Evolutionary conservation across 2,329 filamentous ascomycete genomes (phyloP).

Genomic region (Bipolaris cookei): DNA sequence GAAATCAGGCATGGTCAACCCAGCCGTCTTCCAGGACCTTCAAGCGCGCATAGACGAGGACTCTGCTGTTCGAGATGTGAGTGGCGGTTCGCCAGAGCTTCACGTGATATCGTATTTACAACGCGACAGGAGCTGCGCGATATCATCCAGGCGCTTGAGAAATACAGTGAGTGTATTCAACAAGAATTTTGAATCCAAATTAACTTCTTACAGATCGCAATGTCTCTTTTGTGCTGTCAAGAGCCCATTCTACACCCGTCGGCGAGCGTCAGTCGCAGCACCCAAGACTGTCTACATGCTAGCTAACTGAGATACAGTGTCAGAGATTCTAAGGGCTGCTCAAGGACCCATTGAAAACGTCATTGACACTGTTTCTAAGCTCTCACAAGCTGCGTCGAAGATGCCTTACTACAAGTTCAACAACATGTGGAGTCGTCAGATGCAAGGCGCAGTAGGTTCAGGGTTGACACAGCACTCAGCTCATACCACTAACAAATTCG

Average conservation of each 20-base stretch:
- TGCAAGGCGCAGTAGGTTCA: constrained; percentile 75
- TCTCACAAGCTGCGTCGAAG: constrained; percentile 76
- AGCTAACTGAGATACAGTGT: constrained; percentile 59
- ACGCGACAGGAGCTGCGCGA: constrained; percentile 70
- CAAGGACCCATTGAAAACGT: constrained; percentile 74
- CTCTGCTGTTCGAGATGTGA: constrained; percentile 74
- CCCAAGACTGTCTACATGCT: not conserved
- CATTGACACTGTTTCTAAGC: constrained; percentile 70
- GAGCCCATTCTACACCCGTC: constrained; percentile 85
- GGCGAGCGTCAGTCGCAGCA: constrained; percentile 59
- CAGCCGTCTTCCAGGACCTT: constrained; percentile 83
- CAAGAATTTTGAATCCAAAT: not conserved
- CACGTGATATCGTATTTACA: constrained; percentile 41
- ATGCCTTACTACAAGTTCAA: constrained; percentile 99
- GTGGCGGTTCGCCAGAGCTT: constrained; percentile 18
- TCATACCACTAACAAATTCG: constrained; percentile 8
- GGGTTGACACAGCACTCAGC: not conserved
- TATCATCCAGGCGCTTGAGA: constrained; percentile 81
- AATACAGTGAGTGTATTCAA: constrained; percentile 61
- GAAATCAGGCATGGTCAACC: constrained; percentile 69
- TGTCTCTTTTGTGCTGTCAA: constrained; percentile 81
- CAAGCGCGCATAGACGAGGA: constrained; percentile 92
- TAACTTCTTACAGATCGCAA: constrained; percentile 64
- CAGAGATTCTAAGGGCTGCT: constrained; percentile 71
- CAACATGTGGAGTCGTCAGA: constrained; percentile 78